These are phyloP conservation scores for Boletus sensibilis DNA, from an alignment of 768 basidiomycete genomes.

Conservation along the genomic window DNA sequence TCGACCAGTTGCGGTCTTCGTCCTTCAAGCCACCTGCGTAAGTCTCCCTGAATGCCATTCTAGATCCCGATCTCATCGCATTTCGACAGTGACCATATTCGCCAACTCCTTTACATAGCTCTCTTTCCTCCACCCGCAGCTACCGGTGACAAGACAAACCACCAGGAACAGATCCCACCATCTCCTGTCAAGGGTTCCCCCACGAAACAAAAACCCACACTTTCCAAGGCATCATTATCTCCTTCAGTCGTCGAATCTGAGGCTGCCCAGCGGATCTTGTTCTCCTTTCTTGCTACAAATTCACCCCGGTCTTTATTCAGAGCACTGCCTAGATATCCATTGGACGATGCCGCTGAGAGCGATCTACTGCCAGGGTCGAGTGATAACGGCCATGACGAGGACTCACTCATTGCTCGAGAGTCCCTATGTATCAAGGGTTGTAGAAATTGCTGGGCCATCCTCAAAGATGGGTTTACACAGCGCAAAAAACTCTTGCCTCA, in stretches of 20 bases:
- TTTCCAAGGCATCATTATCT: constrained; percentile 40
- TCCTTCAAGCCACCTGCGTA: constrained; percentile 58
- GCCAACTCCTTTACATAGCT: constrained; percentile 69
- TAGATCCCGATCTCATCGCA: constrained; percentile 13
- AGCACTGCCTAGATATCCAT: constrained; percentile 52
- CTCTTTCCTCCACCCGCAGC: constrained; percentile 50
- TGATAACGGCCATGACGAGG: constrained; percentile 41
- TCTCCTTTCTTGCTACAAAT: constrained; percentile 58
- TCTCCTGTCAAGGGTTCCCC: constrained; percentile 46
- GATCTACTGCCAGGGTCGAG: neutral
- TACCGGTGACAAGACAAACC: constrained; percentile 13
- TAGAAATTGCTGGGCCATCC: constrained; percentile 60
- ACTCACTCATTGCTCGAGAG: constrained; percentile 57
- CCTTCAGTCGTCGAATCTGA: constrained; percentile 46
- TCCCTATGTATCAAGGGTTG: constrained; percentile 52
- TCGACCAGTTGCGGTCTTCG: constrained; percentile 62
- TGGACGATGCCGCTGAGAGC: constrained; percentile 12
- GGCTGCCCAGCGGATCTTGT: constrained; percentile 53
- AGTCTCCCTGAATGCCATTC: constrained; percentile 27
- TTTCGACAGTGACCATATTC: constrained; percentile 52
- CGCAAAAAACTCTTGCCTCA: constrained; percentile 26
- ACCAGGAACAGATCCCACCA: constrained; percentile 24
- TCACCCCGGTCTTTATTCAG: constrained; percentile 50
- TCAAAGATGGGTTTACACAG: constrained; percentile 53
- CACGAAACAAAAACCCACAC: constrained; percentile 44